Evolutionary conservation across 2,329 filamentous ascomycete genomes (phyloP).

Genomic region (Thielaviopsis populi): DNA sequence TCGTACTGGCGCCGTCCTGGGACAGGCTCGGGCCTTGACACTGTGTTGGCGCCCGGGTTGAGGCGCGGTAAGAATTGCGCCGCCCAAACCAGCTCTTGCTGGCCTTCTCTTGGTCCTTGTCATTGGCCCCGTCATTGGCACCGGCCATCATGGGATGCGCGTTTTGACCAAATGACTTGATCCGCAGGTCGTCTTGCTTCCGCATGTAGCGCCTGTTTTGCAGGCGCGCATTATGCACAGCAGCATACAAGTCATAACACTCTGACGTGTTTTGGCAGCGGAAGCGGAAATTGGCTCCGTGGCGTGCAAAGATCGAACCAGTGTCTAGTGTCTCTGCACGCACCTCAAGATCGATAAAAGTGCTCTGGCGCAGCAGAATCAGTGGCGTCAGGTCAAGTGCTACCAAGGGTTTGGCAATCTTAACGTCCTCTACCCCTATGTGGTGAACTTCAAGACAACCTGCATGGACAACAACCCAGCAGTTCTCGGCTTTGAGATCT

Average conservation of each 20-base stretch:
- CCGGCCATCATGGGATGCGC: background rate
- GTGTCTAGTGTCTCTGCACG: slow-evolving; percentile 65
- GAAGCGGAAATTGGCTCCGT: slow-evolving; percentile 72
- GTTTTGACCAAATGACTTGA: slow-evolving; percentile 51
- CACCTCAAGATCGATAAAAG: slow-evolving; percentile 84
- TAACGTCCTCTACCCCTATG: slow-evolving; percentile 26
- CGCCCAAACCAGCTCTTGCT: slow-evolving; percentile 44
- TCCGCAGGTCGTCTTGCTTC: slow-evolving; percentile 50
- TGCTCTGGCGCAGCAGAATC: slow-evolving; percentile 79
- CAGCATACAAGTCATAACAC: slow-evolving; percentile 65
- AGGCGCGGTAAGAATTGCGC: slow-evolving; percentile 50
- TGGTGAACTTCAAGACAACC: slow-evolving; percentile 44
- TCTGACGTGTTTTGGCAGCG: slow-evolving; percentile 62
- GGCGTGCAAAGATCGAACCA: slow-evolving; percentile 50
- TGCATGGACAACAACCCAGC: slow-evolving; percentile 41
- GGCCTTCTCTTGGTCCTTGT: slow-evolving; percentile 24
- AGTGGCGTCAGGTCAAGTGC: slow-evolving; percentile 81
- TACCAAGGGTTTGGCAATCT: slow-evolving; percentile 34
- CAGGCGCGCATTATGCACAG: slow-evolving; percentile 78
- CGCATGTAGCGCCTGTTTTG: slow-evolving; percentile 80
- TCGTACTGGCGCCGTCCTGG: slow-evolving; percentile 59
- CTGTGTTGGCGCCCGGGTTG: slow-evolving; percentile 40
- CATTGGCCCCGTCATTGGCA: slow-evolving; percentile 24
- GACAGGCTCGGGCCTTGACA: slow-evolving; percentile 32
- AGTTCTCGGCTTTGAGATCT: slow-evolving; percentile 36